These are phyloP conservation scores for Verticillium alfalfae DNA, from an alignment of 2,329 filamentous ascomycete genomes.

Conservation along the genomic window DNA sequence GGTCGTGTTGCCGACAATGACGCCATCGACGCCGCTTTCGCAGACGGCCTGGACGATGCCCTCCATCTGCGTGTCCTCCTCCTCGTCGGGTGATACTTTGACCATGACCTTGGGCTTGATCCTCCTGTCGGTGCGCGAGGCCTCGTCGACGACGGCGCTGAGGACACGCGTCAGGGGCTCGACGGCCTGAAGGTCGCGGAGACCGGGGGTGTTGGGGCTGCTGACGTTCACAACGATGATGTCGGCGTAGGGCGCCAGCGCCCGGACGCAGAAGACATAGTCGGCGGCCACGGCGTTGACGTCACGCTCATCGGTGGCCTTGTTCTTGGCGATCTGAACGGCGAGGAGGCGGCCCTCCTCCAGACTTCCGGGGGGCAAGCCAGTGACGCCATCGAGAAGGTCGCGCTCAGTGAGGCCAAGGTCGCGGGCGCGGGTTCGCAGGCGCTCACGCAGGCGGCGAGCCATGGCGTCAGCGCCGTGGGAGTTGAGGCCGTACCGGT, in stretches of 20 bases:
- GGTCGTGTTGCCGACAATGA: conserved; percentile 97
- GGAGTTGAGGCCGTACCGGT: conserved; percentile 93
- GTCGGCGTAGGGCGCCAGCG: conserved; percentile 82
- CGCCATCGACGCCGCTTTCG: conserved; percentile 80
- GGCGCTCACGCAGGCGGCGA: conserved; percentile 67
- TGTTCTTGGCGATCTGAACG: conserved; percentile 97
- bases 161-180: conserved; percentile 79
- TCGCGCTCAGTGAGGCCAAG: conserved; percentile 65
- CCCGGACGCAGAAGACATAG: conserved; percentile 85
- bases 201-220: conserved; percentile 89
- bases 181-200: conserved; percentile 79
- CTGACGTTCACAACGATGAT: conserved; percentile 98
- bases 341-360: conserved; percentile 70
- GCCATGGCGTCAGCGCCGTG: conserved; percentile 85
- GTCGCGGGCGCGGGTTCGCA: conserved; percentile 69
- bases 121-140: conserved; percentile 61
- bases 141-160: conserved; percentile 75
- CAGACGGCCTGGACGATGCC: conserved; percentile 85
- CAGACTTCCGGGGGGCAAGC: conserved; percentile 78
- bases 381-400: conserved; percentile 72
- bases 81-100: conserved; percentile 95
- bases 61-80: conserved; percentile 74
- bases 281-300: conserved; percentile 73
- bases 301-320: conserved; percentile 78
- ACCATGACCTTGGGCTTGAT: conserved; percentile 85